Conservation (phyloP, 2,329 filamentous ascomycete species). For the Cadophora sp. region DNA sequence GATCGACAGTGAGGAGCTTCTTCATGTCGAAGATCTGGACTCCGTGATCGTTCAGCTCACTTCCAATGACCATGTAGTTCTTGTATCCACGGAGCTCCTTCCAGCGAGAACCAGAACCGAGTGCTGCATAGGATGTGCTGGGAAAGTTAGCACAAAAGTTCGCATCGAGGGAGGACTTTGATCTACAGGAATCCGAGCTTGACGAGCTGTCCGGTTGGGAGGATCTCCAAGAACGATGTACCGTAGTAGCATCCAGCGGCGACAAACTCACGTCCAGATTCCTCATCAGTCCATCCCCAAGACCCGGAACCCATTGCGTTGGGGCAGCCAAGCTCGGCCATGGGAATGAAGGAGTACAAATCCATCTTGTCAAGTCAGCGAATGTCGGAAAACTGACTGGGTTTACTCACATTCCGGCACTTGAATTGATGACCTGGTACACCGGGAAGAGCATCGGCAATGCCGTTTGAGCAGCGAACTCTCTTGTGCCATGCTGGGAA, state of each 20-base stretch:
- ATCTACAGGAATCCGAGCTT: constrained; percentile 56
- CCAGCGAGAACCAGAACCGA: constrained; percentile 41
- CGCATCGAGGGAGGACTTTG: constrained; percentile 43
- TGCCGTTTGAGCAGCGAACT: constrained; percentile 27
- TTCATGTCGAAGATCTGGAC: constrained; percentile 64
- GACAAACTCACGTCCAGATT: constrained; percentile 56
- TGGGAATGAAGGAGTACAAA: constrained; percentile 61
- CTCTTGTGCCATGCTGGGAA: constrained; percentile 19
- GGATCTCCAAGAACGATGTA: constrained; percentile 57
- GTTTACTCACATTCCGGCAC: constrained; percentile 51
- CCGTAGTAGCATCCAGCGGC: constrained; percentile 57
- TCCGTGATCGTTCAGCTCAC: constrained; percentile 53
- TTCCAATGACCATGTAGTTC: constrained; percentile 49
- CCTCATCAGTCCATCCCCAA: constrained; percentile 54
- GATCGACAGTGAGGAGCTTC: constrained; percentile 57
- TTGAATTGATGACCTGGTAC: constrained; percentile 42
- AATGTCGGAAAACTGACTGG: background rate
- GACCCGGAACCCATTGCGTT: constrained; percentile 45
- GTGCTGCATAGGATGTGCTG: constrained; percentile 28
- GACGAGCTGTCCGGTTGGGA: constrained; percentile 51
- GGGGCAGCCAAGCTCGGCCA: constrained; percentile 58
- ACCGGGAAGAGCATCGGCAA: constrained; percentile 27
- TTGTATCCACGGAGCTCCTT: constrained; percentile 49
- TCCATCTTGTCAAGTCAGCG: constrained; percentile 49
- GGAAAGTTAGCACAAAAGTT: background rate